Percentiles rank a stretch among this genome's conserved stretches.
Evolutionary conservation across 305 asterid species (phyloP).

Genomic region (Fraxinus sp.): DNA sequence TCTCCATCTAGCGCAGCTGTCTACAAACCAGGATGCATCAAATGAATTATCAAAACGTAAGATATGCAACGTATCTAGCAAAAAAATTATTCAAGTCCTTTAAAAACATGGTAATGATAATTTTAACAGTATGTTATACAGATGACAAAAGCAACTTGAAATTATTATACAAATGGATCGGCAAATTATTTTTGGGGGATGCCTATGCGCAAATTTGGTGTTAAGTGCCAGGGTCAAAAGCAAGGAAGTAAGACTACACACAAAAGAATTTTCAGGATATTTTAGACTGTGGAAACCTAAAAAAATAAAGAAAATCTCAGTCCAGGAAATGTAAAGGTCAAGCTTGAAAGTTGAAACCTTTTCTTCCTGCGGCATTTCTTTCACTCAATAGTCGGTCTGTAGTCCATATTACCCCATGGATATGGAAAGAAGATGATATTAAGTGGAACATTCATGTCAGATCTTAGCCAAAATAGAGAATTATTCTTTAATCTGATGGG

Average conservation of each 20-base stretch:
- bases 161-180: neutral
- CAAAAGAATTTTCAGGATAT: slow-evolving; percentile 9
- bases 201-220: neutral
- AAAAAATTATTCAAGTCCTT: neutral
- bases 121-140: neutral
- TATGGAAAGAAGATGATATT: neutral
- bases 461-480: neutral
- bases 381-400: neutral
- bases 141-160: neutral
- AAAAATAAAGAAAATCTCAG: neutral
- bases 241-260: slow-evolving; percentile 14
- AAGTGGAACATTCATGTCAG: slow-evolving; percentile 5
- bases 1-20: slow-evolving; percentile 98
- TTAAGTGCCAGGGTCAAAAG: slow-evolving; percentile 4
- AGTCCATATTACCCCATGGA: slow-evolving; percentile 19
- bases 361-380: slow-evolving; percentile 15
- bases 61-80: slow-evolving; percentile 8
- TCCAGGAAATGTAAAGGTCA: neutral
- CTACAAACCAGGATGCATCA: slow-evolving; percentile 41
- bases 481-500: neutral
- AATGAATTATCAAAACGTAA: slow-evolving; percentile 15
- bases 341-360: slow-evolving; percentile 15
- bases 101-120: slow-evolving; percentile 11
- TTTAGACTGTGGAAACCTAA: neutral
- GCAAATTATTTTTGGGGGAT: neutral